phyloP scores from a whole-genome alignment of 371 early-diverging fungal species.

The Haplosporangium sp. region DNA sequence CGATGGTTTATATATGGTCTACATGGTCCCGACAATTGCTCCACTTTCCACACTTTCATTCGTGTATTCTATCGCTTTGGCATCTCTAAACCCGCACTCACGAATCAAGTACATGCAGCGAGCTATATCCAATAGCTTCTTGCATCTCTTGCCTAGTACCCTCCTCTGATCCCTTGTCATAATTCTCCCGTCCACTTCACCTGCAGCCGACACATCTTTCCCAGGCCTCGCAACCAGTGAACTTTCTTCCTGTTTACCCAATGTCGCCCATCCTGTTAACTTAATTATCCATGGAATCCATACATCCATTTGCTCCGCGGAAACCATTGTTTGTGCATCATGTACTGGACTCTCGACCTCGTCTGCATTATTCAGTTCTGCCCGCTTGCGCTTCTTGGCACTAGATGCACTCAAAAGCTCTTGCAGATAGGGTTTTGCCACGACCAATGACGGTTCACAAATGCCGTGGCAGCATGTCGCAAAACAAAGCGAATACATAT shows the following conservation, averaged over 20 bases:
- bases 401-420: conserved; percentile 20
- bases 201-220: conserved; percentile 23
- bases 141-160: conserved; percentile 46
- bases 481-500: conserved; percentile 45
- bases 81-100: conserved; percentile 44
- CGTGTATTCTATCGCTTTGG: conserved; percentile 46
- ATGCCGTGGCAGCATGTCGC: conserved; percentile 53
- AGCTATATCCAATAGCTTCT: conserved; percentile 47
- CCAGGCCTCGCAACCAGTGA: conserved; percentile 42
- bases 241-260: conserved; percentile 45
- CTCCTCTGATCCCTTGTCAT: conserved; percentile 43
- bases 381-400: conserved; percentile 31
- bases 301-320: conserved; percentile 19
- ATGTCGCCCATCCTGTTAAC: conserved; percentile 48
- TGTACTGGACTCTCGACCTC: conserved; percentile 2
- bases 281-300: conserved; percentile 54
- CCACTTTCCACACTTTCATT: conserved; percentile 48
- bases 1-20: neutral
- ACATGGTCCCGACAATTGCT: conserved; percentile 46
- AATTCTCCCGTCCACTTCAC: neutral
- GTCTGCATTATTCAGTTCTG: no score
- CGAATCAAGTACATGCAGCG: conserved; percentile 38
- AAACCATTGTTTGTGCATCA: neutral
- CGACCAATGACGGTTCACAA: conserved; percentile 36
- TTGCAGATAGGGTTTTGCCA: conserved; percentile 21